These are phyloP conservation scores for Colletotrichum melonis DNA, from an alignment of 2,329 filamentous ascomycete species.

Conservation along the genomic window DNA sequence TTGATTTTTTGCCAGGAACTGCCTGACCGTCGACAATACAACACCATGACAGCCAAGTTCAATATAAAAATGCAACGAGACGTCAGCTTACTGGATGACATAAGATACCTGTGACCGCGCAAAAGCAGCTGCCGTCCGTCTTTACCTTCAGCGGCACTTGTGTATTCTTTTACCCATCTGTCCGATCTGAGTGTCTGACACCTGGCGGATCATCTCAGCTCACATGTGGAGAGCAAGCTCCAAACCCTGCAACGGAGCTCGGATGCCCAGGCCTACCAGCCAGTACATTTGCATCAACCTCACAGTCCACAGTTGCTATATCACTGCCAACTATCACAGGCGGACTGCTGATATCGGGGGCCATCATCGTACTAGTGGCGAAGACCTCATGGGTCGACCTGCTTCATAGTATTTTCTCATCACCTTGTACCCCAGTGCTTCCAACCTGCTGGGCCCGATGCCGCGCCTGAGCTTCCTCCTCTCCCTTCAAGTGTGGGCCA, in stretches of 20 bases:
- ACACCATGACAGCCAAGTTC: background rate
- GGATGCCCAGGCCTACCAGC: background rate
- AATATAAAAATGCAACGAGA: background rate
- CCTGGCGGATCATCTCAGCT: background rate
- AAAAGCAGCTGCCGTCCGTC: background rate
- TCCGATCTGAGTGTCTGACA: background rate
- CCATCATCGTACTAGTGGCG: no score
- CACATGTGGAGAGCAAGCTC: background rate
- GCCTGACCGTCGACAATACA: background rate
- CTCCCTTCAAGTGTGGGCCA: background rate
- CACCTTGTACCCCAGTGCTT: background rate
- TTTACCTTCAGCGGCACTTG: background rate
- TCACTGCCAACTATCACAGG: background rate
- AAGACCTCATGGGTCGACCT: no score
- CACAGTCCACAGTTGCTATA: background rate
- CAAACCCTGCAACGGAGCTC: background rate
- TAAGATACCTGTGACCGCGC: background rate
- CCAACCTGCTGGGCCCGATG: background rate
- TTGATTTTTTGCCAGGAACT: background rate
- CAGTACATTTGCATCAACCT: background rate
- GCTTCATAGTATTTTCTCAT: no score
- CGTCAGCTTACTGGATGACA: slow-evolving; percentile 17
- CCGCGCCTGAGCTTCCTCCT: background rate
- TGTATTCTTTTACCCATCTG: background rate
- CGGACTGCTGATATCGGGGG: no score